These are phyloP conservation scores for Anaeramoeba flamelloides DNA, from an alignment of 78 protist species.

Conservation along the genomic window DNA sequence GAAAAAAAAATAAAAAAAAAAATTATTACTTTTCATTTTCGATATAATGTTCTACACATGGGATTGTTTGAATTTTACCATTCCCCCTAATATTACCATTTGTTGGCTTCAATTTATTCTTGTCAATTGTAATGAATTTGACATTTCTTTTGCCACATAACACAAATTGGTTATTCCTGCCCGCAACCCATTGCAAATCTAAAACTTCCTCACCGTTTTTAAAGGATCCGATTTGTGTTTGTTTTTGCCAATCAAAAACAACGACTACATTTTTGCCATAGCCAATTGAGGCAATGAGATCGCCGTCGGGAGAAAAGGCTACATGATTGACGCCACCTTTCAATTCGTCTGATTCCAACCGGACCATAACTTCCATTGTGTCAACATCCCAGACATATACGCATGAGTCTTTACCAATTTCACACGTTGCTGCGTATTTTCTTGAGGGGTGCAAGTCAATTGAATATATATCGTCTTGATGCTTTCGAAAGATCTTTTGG, in stretches of 20 bases:
- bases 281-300: constrained; percentile 16
- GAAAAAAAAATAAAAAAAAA: no score
- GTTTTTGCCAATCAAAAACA: constrained; percentile 31
- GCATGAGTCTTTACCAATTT: constrained; percentile 11
- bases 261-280: constrained; percentile 4
- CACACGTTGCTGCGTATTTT: constrained; percentile 21
- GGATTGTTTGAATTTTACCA: no score
- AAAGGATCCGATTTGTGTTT: no score
- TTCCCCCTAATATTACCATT: no score
- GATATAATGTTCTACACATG: no score
- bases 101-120: no score
- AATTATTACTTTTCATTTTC: no score
- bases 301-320: constrained; percentile 23
- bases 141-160: no score
- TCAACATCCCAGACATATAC: constrained; percentile 23
- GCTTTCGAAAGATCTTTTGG: constrained; percentile 2
- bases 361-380: not conserved
- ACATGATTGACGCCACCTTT: constrained; percentile 15
- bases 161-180: no score
- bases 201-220: no score
- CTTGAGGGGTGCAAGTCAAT: constrained; percentile 6
- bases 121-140: no score
- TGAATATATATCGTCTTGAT: constrained; percentile 6
- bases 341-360: not conserved
- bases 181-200: no score